A percentile compares a stretch with the other conserved stretches of the same genome.
Conservation (phyloP, 257 asterid genomes). For the Linaria vulgaris region DNA sequence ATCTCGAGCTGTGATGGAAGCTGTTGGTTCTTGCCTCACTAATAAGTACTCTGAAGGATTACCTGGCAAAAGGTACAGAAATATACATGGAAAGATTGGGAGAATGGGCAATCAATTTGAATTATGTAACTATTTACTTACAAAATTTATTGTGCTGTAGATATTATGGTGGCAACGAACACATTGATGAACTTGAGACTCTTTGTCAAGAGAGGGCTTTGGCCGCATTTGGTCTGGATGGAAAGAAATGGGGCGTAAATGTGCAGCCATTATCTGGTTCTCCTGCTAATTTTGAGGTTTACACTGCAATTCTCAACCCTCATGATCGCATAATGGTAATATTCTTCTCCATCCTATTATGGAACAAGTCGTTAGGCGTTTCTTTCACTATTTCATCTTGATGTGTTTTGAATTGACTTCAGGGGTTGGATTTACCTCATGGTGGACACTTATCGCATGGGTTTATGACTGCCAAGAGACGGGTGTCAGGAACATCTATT, state of each 20-base stretch:
- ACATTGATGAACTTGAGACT: conserved; percentile 84
- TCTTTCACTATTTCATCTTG: conserved; percentile 1
- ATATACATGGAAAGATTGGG: background rate
- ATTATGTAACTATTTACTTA: background rate
- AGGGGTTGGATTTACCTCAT: conserved; percentile 98
- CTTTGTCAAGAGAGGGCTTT: conserved; percentile 95
- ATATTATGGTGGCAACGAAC: conserved; percentile 90
- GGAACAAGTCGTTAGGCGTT: background rate
- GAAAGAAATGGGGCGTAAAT: conserved; percentile 80
- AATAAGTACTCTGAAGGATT: conserved; percentile 95
- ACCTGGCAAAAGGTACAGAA: conserved; percentile 80
- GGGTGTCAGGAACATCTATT: conserved; percentile 92
- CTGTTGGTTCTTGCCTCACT: conserved; percentile 97
- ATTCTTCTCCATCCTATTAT: background rate
- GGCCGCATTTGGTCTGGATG: conserved; percentile 81
- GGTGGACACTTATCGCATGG: conserved; percentile 98
- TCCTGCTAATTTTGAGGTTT: conserved; percentile 94
- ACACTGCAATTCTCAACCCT: conserved; percentile 86
- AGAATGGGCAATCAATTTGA: conserved; percentile 10
- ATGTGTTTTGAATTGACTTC: conserved; percentile 20
- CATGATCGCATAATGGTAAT: conserved; percentile 89
- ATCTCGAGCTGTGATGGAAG: conserved; percentile 98
- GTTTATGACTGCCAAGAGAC: conserved; percentile 91
- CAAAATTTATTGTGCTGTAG: conserved; percentile 30
- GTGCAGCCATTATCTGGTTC: conserved; percentile 97